Percentiles rank a stretch among this genome's conserved stretches.
phyloP scores from a whole-genome alignment of 2,329 filamentous ascomycete genomes.

The Fusarium tricinctum region DNA sequence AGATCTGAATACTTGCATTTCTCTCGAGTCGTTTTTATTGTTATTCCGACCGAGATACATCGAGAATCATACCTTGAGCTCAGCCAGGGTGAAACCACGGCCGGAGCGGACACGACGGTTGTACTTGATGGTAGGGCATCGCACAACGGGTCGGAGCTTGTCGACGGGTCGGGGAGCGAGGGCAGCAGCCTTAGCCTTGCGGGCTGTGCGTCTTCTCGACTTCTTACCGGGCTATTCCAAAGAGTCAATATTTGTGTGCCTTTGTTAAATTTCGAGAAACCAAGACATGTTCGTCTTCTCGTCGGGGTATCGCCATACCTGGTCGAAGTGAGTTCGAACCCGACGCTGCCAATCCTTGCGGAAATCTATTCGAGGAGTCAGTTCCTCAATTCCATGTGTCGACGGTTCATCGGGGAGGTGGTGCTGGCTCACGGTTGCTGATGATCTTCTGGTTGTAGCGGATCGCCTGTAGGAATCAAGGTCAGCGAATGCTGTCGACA shows the following conservation, averaged over 20 bases:
- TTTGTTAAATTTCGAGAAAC: constrained; percentile 34
- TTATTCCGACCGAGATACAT: constrained; percentile 7
- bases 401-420: constrained; percentile 42
- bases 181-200: constrained; percentile 93
- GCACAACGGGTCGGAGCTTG: constrained; percentile 94
- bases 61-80: constrained; percentile 88
- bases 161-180: constrained; percentile 97
- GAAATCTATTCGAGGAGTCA: constrained; percentile 78
- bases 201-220: constrained; percentile 89
- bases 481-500: constrained; percentile 47
- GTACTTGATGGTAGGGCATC: constrained; percentile 98
- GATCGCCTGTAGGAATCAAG: constrained; percentile 78
- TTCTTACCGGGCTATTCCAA: constrained; percentile 88
- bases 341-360: constrained; percentile 99
- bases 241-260: constrained; percentile 54
- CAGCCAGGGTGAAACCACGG: constrained; percentile 96
- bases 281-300: constrained; percentile 34
- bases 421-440: constrained; percentile 83
- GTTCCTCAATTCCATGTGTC: constrained; percentile 53
- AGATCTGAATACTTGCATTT: constrained; percentile 46
- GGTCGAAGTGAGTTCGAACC: constrained; percentile 99
- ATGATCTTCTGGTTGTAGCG: constrained; percentile 99
- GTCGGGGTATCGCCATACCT: constrained; percentile 74
- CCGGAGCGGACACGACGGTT: constrained; percentile 97
- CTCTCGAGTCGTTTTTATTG: constrained; percentile 3